phyloP scores from a whole-genome alignment of 805 yeast genomes.

The Yarrowia yakushimensis region DNA sequence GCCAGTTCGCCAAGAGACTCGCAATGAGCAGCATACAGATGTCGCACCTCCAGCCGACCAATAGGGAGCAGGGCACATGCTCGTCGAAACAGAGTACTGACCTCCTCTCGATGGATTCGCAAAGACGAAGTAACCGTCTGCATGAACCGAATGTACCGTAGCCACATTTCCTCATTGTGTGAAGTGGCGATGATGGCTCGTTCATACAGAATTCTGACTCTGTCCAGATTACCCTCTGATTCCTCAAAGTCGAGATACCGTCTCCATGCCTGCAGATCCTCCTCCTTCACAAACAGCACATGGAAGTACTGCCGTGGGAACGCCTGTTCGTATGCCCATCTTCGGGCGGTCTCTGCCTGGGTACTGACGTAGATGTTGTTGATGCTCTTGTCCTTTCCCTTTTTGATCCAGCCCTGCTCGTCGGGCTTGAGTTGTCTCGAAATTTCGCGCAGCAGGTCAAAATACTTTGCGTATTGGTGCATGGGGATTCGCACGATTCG shows the following conservation, averaged over 20 bases:
- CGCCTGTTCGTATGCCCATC: slow-evolving; percentile 71
- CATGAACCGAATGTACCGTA: slow-evolving; percentile 57
- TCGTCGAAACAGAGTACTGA: slow-evolving; percentile 48
- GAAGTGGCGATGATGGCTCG: slow-evolving; percentile 59
- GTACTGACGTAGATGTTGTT: slow-evolving; percentile 41
- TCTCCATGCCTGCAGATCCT: slow-evolving; percentile 55
- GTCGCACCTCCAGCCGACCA: slow-evolving; percentile 33
- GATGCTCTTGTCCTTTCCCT: slow-evolving; percentile 19
- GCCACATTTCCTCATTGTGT: slow-evolving; percentile 60
- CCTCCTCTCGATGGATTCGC: slow-evolving; percentile 33
- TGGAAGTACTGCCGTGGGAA: slow-evolving; percentile 50
- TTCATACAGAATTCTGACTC: slow-evolving; percentile 55
- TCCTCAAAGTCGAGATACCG: slow-evolving; percentile 58
- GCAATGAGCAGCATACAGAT: slow-evolving; percentile 37
- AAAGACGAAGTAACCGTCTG: slow-evolving; percentile 35
- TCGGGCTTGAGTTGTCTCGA: slow-evolving; percentile 35
- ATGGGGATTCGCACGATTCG: slow-evolving; percentile 52
- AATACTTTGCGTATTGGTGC: slow-evolving; percentile 82
- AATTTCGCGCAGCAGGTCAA: slow-evolving; percentile 42
- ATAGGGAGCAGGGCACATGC: slow-evolving; percentile 44
- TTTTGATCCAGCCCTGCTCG: not conserved
- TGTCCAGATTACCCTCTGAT: slow-evolving; percentile 32
- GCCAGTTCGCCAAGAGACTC: slow-evolving; percentile 33
- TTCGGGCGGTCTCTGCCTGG: slow-evolving; percentile 51
- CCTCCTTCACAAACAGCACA: slow-evolving; percentile 44